Evolutionary conservation across 352 stramenopile species (phyloP).

Genomic region (Halophytophthora polymorphica): DNA sequence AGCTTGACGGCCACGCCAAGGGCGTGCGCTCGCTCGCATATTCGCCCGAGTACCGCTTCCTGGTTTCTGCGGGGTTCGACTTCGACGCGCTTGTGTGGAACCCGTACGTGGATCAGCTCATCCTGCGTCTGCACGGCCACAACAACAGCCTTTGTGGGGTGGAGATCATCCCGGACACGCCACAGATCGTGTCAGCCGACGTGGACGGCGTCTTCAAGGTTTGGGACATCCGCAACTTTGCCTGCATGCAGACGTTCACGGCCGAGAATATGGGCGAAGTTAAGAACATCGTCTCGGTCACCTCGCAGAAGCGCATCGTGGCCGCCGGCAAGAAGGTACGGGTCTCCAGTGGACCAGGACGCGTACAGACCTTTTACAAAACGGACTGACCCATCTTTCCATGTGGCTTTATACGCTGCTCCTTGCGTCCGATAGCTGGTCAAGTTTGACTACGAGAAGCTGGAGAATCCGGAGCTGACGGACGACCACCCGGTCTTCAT

Average conservation of each 20-base stretch:
- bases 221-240: slow-evolving; percentile 90
- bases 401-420: too few species aligned
- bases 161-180: slow-evolving; percentile 82
- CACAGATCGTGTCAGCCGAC: slow-evolving; percentile 86
- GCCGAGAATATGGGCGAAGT: slow-evolving; percentile 67
- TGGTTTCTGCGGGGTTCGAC: slow-evolving; percentile 86
- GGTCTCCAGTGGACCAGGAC: background rate
- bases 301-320: slow-evolving; percentile 71
- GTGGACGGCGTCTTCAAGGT: slow-evolving; percentile 85
- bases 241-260: slow-evolving; percentile 87
- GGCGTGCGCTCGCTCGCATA: slow-evolving; percentile 80
- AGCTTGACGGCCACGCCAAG: slow-evolving; percentile 82
- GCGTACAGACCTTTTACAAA: too few species aligned
- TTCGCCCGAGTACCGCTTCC: slow-evolving; percentile 82
- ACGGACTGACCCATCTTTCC: too few species aligned
- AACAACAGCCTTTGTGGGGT: slow-evolving; percentile 84
- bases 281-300: slow-evolving; percentile 70
- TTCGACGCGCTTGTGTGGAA: slow-evolving; percentile 90
- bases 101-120: slow-evolving; percentile 87
- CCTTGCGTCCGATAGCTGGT: slow-evolving; percentile 28
- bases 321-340: slow-evolving; percentile 67
- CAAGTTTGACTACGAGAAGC: slow-evolving; percentile 88
- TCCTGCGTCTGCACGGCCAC: slow-evolving; percentile 82
- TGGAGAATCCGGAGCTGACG: slow-evolving; percentile 82
- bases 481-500: slow-evolving; percentile 80